Evolutionary conservation across 495 filamentous ascomycete genomes (phyloP).

Genomic region (Pseudomonodictys pantanalensis): DNA sequence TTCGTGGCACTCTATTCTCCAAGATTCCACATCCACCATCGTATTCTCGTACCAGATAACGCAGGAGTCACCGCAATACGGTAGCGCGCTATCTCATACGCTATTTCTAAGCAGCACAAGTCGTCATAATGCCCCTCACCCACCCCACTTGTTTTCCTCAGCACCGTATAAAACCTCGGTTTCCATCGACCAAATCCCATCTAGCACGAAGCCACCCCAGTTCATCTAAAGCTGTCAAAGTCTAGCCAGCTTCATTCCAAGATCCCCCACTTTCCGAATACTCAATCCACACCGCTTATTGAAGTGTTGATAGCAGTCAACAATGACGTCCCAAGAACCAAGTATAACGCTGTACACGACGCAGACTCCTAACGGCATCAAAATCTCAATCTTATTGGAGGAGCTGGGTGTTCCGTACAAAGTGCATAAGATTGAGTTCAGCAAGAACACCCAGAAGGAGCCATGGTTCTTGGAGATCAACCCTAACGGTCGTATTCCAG

Average conservation of each 20-base stretch:
- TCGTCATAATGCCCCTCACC: slow-evolving; percentile 27
- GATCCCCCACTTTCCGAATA: too few species aligned
- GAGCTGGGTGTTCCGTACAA: slow-evolving; percentile 66
- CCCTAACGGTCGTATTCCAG: slow-evolving; percentile 94
- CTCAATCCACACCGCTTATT: too few species aligned
- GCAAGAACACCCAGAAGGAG: slow-evolving; percentile 75
- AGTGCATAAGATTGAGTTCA: slow-evolving; percentile 65
- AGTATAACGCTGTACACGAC: slow-evolving; percentile 47
- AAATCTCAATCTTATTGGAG: slow-evolving; percentile 85
- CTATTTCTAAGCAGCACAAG: slow-evolving; percentile 18
- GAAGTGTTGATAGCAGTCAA: too few species aligned
- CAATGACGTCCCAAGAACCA: slow-evolving; percentile 36
- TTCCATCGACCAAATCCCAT: too few species aligned
- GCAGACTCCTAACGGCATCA: slow-evolving; percentile 71
- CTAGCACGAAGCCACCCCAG: too few species aligned
- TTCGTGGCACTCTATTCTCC: too few species aligned
- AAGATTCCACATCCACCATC: too few species aligned
- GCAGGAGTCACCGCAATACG: too few species aligned
- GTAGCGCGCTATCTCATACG: neutral
- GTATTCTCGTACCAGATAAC: too few species aligned
- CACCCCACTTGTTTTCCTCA: slow-evolving; percentile 4
- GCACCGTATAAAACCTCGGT: neutral
- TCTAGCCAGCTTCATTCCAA: too few species aligned
- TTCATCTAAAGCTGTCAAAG: neutral
- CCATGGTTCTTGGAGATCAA: slow-evolving; percentile 88